Evolutionary conservation across 371 early-diverging fungal species (phyloP), one percentile per base, ranked within the genome.

Genomic region (Parasitella parasitica): DNA sequence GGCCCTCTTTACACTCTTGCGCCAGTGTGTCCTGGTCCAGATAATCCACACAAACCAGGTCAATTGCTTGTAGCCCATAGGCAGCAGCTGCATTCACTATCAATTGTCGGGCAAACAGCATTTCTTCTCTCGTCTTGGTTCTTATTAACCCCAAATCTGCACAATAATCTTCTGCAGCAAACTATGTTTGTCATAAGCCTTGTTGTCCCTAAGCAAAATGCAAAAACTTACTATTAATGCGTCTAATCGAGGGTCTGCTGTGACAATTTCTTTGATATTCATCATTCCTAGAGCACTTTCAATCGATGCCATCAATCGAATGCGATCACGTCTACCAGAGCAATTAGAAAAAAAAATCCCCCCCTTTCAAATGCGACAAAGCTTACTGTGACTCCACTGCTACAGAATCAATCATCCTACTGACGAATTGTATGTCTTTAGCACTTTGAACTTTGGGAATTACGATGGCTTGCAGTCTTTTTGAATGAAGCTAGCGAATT

Each of bases 131-230:
- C 9, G 75, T 67, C 2, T 77, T 70, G 2, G 96, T 93, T 59
- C 96, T 86, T 13, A 85, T 79, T 26, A 95, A 70, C 6, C 94
- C 79, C 18, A 89, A 63, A 71, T 95, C 95, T n/a, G 96, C 94
- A 68, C 92, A 92, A 64, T 90, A 95, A 75, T 97, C 97, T 72
- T 97, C 96, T 9, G 95, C 90, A n/a, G 96, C 96, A 81, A 95
- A 93, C 89, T 87, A 75, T 4, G 65, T 34, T n/a, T 43, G 26
- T 22, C 1, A 38, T 60, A 39, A 66, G 38, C 26, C 4, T 2
- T 27, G 4, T 38, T n/a, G 11, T 15, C 15, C 16, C 18, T 32
- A 2, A 9, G 7, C 6, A 41, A 18, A 18, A 18, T 8, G 20
- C 22, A 7, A 43, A 43, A 43, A 64, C 77, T 77, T 83, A 90